Evolutionary conservation across 768 basidiomycete species (phyloP), one percentile per base, ranked within the genome.

Genomic region (Pleurotus tuoliensis): DNA sequence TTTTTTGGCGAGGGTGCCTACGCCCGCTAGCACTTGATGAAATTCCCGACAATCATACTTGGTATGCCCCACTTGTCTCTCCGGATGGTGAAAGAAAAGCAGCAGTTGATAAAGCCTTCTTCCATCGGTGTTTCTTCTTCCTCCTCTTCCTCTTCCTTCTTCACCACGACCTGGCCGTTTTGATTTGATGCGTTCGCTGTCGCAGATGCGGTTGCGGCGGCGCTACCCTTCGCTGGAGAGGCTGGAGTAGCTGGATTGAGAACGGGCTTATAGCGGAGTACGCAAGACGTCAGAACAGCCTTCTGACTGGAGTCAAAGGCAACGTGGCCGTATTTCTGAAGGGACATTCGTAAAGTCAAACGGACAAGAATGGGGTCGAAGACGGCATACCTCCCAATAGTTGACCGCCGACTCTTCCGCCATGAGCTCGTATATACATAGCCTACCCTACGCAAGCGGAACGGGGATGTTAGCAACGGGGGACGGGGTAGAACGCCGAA

Each of bases 351-450:
- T 9, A 11, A 11, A 34, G 30, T 34, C 30, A 34, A 4, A 34
- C 30, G 46, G 20, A 12, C n/a, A 18, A 12, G 15, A 24, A 46
- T 43, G 34, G 27, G 16, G 16, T 3, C 41, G 13, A 15, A 59
- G 24, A 16, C 4, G 37, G 57, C 64, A 20, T 41, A 89, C 93
- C 85, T 98, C 95, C 93, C 94, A 98, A 65, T 97, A 98, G 67
- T 95, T 94, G 41, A 97, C 94, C 2, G 94, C 94, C 1, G 87
- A 89, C 67, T 96, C 94, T 70, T 99, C 96, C 0, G 94, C 90
- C 95, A 99, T 97, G 47, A 98, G 82, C 69, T 98, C 96, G 71
- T 97, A 98, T 56, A 99, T 97, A 65, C 94, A 96, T 20, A 97
- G 72, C 38, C 92, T 88, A 3, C 96, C 96, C 79, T 92, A 66